A percentile compares a stretch with the other conserved stretches of the same genome.
These are phyloP conservation scores for Chaetomiaceae sp. DNA, from an alignment of 2,329 filamentous ascomycete species.

Conservation along the genomic window DNA sequence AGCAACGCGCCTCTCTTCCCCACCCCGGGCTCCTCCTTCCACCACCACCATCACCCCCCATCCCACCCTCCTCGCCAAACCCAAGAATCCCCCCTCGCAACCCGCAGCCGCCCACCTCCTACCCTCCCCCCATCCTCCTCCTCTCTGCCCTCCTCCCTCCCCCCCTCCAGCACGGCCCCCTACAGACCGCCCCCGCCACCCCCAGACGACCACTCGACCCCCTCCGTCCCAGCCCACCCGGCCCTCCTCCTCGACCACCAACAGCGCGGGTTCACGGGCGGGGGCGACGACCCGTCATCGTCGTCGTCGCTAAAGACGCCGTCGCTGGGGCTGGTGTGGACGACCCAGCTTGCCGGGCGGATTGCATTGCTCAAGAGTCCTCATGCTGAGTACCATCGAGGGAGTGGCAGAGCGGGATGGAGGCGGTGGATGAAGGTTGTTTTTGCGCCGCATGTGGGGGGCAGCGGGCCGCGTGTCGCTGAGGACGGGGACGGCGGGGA, in stretches of 20 bases:
- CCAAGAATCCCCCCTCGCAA: constrained; percentile 47
- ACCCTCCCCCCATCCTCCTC: constrained; percentile 35
- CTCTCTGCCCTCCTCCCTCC: constrained; percentile 30
- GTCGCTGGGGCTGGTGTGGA: constrained; percentile 82
- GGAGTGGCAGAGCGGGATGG: constrained; percentile 45
- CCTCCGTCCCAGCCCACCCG: constrained; percentile 36
- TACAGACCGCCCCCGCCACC: background rate
- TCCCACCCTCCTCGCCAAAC: background rate
- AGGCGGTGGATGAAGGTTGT: constrained; percentile 80
- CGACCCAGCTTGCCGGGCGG: constrained; percentile 77
- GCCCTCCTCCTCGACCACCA: constrained; percentile 78
- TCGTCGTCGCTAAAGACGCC: constrained; percentile 65
- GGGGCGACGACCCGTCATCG: constrained; percentile 61
- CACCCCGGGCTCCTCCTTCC: constrained; percentile 13
- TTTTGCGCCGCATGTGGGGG: constrained; percentile 70
- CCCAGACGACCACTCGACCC: background rate
- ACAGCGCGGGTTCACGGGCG: constrained; percentile 91
- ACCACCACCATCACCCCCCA: background rate
- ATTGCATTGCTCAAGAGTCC: constrained; percentile 73
- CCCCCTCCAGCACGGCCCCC: constrained; percentile 2
- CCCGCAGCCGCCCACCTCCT: constrained; percentile 38
- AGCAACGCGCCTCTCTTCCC: background rate
- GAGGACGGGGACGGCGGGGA: constrained; percentile 12
- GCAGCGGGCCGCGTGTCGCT: constrained; percentile 38
- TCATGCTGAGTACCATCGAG: constrained; percentile 35